Evolutionary conservation across 2,329 filamentous ascomycete species (phyloP), one percentile per base, ranked within the genome.

Genomic region (Penicillium sp.): DNA sequence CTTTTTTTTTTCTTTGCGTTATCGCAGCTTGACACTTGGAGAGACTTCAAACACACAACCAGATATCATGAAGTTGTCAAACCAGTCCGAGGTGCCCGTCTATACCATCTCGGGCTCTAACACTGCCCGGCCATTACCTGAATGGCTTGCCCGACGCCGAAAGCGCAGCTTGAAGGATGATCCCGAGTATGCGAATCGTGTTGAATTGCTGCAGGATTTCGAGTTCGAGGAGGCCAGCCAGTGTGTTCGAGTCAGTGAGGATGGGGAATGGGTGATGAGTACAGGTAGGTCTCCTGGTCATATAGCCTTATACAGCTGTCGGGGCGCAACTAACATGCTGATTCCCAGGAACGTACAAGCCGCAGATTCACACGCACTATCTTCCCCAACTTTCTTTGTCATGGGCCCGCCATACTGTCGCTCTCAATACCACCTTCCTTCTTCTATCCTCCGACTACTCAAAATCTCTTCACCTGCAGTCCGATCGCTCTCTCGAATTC

Each of bases 191-290:
- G 87, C 92, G 58, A 96, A 91, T 71, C 88, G 94, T 60, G 87
- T 99, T 63, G 94, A 99, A 73, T 80, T 99, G 52, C 82, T 99
- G 34, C 94, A 99, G 67, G 94, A 99, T 69, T 99, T 99, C 72
- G 92, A 95, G 68, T 97, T 99, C 66, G 92, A 96, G 66, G 92
- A 96, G 74, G 93, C 95, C 38, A 96, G 91, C 69, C 85, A 87
- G 62, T 96, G 93, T 69, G 85, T 99, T 58, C 84, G 90, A 45
- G 84, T 94, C 58, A 96, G 90, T 64, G 92, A 96, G 53, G 94
- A 99, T 82, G 93, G 93, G 45, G 87, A 97, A 69, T 99, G 94
- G 92, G 85, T 94, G 38, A 94, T 96, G 89, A 95, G 89, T 66
- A 95, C 92, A 47, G 91, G 90, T 77, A 84, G 72, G 33, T 21